Percentiles rank a stretch among this genome's conserved stretches.
phyloP scores from a whole-genome alignment of 495 filamentous ascomycete genomes.

The Glonium stellatum region DNA sequence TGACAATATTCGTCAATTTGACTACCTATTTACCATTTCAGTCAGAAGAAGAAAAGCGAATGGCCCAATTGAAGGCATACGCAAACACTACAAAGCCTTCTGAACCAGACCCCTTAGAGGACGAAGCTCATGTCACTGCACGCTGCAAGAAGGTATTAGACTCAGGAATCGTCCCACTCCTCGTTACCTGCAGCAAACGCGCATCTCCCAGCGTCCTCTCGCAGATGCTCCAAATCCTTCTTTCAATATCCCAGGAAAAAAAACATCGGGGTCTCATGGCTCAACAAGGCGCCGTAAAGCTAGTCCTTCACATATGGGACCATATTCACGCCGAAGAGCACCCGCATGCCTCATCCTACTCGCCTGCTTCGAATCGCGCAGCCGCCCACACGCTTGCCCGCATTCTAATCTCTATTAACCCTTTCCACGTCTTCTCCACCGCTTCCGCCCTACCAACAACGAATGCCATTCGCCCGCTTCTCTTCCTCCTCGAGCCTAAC shows the following conservation, averaged over 20 bases:
- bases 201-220: slow-evolving; percentile 54
- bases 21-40: slow-evolving; percentile 71
- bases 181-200: slow-evolving; percentile 62
- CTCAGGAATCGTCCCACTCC: slow-evolving; percentile 62
- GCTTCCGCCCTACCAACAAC: slow-evolving; percentile 64
- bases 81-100: slow-evolving; percentile 67
- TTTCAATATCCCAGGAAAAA: slow-evolving; percentile 63
- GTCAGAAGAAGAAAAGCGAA: slow-evolving; percentile 85
- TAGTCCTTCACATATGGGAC: slow-evolving; percentile 62
- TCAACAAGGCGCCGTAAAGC: slow-evolving; percentile 84
- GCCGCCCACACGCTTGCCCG: slow-evolving; percentile 85
- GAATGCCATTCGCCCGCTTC: slow-evolving; percentile 70
- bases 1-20: slow-evolving; percentile 77
- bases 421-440: slow-evolving; percentile 72
- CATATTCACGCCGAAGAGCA: slow-evolving; percentile 37
- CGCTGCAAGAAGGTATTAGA: slow-evolving; percentile 74
- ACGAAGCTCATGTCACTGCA: slow-evolving; percentile 63
- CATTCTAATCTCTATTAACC: slow-evolving; percentile 84
- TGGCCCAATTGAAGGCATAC: slow-evolving; percentile 85
- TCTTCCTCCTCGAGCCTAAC: slow-evolving; percentile 58
- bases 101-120: slow-evolving; percentile 59
- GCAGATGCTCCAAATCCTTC: slow-evolving; percentile 66
- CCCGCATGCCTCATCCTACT: slow-evolving; percentile 16
- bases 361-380: slow-evolving; percentile 40
- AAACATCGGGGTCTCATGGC: slow-evolving; percentile 69